Conservation (phyloP, 169 alveolate genomes). For the Amoebophrya sp. region DNA sequence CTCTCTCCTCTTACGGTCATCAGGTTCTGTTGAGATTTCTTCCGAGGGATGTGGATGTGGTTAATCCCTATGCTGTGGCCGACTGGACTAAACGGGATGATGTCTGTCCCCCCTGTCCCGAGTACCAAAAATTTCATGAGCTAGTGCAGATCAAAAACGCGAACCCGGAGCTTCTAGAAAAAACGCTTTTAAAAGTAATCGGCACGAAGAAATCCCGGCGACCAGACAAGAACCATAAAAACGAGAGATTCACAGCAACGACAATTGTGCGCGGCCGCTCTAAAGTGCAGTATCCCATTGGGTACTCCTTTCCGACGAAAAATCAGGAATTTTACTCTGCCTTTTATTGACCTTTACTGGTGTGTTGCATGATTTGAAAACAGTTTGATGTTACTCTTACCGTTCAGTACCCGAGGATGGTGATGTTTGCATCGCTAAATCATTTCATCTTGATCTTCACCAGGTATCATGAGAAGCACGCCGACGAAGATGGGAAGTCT, state of each 20-base stretch:
- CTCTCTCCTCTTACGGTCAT: no score
- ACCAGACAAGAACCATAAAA: not conserved
- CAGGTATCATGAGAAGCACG: no score
- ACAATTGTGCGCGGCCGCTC: no score
- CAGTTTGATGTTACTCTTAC: no score
- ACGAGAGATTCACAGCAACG: not conserved
- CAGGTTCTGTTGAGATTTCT: not conserved
- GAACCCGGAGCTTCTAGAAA: not conserved
- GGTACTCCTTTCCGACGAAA: no score
- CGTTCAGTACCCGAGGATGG: no score
- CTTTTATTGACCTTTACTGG: no score
- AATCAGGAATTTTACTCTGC: no score
- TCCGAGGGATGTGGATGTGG: not conserved
- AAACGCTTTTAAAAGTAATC: not conserved
- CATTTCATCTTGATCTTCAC: no score
- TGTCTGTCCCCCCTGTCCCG: not conserved
- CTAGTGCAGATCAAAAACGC: not conserved
- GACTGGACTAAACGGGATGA: not conserved
- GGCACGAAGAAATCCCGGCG: not conserved
- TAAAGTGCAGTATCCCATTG: no score
- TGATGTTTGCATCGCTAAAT: no score
- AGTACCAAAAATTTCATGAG: not conserved
- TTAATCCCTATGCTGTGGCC: not conserved
- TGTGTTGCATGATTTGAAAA: no score
- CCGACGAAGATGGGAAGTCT: not conserved